Conservation (phyloP, 768 basidiomycete species). For the Leucosporidium yakuticum region DNA sequence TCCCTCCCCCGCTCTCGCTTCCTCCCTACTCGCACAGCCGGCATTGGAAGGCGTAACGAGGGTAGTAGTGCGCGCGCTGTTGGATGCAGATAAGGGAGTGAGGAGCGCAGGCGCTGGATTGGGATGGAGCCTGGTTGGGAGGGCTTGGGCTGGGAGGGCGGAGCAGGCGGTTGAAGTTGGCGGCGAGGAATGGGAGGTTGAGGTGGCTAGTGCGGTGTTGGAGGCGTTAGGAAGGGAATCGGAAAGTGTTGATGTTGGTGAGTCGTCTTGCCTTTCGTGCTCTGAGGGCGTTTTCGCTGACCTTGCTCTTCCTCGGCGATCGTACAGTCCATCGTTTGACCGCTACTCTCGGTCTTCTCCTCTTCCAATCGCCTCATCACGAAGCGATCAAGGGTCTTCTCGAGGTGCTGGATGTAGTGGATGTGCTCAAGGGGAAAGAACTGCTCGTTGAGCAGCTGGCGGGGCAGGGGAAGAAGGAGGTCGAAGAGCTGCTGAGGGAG, state of each 20-base stretch:
- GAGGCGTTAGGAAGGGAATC: constrained; percentile 69
- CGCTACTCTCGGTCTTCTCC: constrained; percentile 67
- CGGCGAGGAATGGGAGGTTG: constrained; percentile 78
- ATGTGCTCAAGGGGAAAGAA: constrained; percentile 43
- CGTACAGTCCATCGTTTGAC: constrained; percentile 68
- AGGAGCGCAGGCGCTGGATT: constrained; percentile 17
- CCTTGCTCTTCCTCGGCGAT: constrained; percentile 7
- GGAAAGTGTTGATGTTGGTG: constrained; percentile 72
- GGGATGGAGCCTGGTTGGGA: constrained; percentile 26
- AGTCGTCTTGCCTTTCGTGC: constrained; percentile 40
- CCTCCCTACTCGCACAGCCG: constrained; percentile 29
- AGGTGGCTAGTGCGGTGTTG: constrained; percentile 73
- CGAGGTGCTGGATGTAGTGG: constrained; percentile 61
- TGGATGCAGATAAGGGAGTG: constrained; percentile 21
- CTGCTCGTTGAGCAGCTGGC: constrained; percentile 38
- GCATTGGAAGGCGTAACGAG: constrained; percentile 1
- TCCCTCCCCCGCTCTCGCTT: constrained; percentile 34
- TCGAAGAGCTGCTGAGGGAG: constrained; percentile 40
- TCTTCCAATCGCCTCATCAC: constrained; percentile 68
- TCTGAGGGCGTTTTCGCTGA: neutral
- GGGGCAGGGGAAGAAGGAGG: constrained; percentile 54
- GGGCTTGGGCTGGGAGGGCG: constrained; percentile 9
- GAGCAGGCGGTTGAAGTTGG: constrained; percentile 49
- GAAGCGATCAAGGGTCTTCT: constrained; percentile 56
- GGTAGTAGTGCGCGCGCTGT: constrained; percentile 18